Conservation (phyloP, 192 early-diverging fungal genomes). For the Coemansia sp. region DNA sequence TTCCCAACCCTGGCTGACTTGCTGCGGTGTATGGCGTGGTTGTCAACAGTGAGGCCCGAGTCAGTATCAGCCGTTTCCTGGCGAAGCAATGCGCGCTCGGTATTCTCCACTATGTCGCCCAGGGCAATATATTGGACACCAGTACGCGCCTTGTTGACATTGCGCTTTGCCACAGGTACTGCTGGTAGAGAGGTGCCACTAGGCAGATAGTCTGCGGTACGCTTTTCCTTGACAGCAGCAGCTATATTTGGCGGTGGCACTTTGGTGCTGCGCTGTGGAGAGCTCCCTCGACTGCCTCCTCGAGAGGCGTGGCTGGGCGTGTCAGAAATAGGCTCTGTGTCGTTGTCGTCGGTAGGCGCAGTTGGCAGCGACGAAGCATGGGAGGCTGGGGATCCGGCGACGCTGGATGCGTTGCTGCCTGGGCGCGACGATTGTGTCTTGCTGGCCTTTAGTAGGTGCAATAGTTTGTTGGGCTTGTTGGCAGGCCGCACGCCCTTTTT, state of each 20-base stretch:
- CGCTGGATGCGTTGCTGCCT: neutral
- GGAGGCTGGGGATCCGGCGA: neutral
- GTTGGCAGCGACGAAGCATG: neutral
- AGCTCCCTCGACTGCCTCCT: conserved; percentile 6
- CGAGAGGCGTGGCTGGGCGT: neutral
- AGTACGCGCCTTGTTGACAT: conserved; percentile 12
- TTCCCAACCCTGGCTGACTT: conserved; percentile 6
- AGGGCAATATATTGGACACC: conserved; percentile 41
- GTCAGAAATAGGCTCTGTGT: neutral
- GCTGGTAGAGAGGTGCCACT: conserved; percentile 27
- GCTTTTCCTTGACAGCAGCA: conserved; percentile 8
- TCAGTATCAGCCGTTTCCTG: neutral
- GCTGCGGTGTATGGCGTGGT: neutral
- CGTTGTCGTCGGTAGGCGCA: neutral
- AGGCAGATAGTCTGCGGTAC: conserved; percentile 19
- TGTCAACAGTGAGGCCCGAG: neutral
- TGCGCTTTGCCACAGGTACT: conserved; percentile 19
- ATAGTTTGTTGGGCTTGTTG: conserved; percentile 1
- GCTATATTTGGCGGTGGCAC: neutral
- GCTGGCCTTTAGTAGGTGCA: conserved; percentile 1
- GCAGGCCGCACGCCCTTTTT: neutral
- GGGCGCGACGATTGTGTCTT: conserved; percentile 1
- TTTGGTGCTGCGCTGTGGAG: neutral
- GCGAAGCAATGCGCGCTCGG: conserved; percentile 15
- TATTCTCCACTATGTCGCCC: conserved; percentile 35